Base-by-base conservation (phyloP, 2,329 filamentous ascomycete genomes). In the Bipolaris cookei region DNA sequence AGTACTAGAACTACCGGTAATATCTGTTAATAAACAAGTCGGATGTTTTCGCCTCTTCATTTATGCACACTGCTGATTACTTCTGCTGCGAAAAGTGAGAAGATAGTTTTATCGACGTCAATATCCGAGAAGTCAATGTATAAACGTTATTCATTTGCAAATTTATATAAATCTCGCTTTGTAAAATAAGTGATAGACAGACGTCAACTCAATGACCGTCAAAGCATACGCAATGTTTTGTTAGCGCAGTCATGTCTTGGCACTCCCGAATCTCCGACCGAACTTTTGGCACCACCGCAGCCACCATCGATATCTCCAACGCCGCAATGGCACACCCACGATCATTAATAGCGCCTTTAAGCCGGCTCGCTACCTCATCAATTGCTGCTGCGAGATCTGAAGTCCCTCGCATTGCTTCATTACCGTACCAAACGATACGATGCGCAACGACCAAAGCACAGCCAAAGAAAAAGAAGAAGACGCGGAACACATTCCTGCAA, bases 401-500 rank as follows among this genome's bases (percentile, higher is more conserved):
- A 45, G 42, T 68, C 4, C 64, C 67, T n/a, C 67, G 63, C 14
- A 54, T 70, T 51, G 61, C 64, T 35, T 59, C 71, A 46, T 58
- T 73, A 56, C 63, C 72, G 39, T 64, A 70, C 60, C 76, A 77
- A 59, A 72, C 78, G 53, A 63, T 77, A 59, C 78, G 78, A 70
- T 73, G 68, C 64, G 77, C 77, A 52, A 64, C 72, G 11, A 74
- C 74, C 51, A 79, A 78, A 62, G 66, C 70, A 42, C 75, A 74
- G 56, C 70, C 75, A 18, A 80, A 79, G 71, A 80, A 81, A 61
- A 70, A 70, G 56, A 84, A 86, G 71, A 91, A 91, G 78, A 82
- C 84, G 10, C 86, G 85, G 61, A 86, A 85, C 62, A 84, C 86
- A 30, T 92, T 87, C 74, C 84, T 87, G 63, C 81, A 83, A 56